Evolutionary conservation across 495 filamentous ascomycete species (phyloP).

Genomic region (Cladorrhinum samala): DNA sequence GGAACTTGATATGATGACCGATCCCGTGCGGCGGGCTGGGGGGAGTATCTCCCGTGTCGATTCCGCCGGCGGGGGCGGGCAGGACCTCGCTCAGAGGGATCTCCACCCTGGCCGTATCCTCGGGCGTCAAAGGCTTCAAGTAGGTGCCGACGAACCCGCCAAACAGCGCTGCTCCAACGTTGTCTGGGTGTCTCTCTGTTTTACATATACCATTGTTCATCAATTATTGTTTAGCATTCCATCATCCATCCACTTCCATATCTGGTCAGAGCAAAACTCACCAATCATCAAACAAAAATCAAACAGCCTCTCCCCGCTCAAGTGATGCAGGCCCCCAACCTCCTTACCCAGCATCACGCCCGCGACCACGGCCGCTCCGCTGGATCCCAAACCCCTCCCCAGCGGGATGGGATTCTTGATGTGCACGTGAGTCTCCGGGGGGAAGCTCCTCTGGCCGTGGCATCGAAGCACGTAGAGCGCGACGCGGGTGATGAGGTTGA

Average conservation of each 20-base stretch:
- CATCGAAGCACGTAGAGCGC: slow-evolving; percentile 90
- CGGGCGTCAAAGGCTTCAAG: slow-evolving; percentile 78
- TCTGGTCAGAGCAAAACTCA: slow-evolving; percentile 22
- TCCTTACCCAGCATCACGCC: slow-evolving; percentile 88
- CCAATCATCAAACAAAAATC: slow-evolving; percentile 95
- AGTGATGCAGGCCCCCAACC: slow-evolving; percentile 66
- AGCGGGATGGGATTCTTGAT: slow-evolving; percentile 91
- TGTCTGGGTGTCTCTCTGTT: slow-evolving; percentile 90
- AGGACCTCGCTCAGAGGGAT: slow-evolving; percentile 95
- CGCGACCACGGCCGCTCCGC: slow-evolving; percentile 89
- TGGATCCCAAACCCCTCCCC: slow-evolving; percentile 83
- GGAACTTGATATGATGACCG: slow-evolving; percentile 88
- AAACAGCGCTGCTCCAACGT: slow-evolving; percentile 89
- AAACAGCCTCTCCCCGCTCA: slow-evolving; percentile 77
- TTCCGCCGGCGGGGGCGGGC: slow-evolving; percentile 75
- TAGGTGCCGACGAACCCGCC: slow-evolving; percentile 98
- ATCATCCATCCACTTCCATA: background rate
- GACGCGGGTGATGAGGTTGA: slow-evolving; percentile 85
- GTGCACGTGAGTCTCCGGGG: slow-evolving; percentile 79
- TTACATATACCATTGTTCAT: background rate
- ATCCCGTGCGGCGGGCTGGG: slow-evolving; percentile 85
- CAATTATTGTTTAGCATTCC: background rate
- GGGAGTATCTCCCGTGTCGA: slow-evolving; percentile 76
- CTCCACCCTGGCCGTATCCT: slow-evolving; percentile 78
- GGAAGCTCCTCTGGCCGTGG: slow-evolving; percentile 76